Evolutionary conservation across 2,329 filamentous ascomycete genomes (phyloP), one percentile per base, ranked within the genome.

Genomic region (Neoscytalidium dimidiatum): DNA sequence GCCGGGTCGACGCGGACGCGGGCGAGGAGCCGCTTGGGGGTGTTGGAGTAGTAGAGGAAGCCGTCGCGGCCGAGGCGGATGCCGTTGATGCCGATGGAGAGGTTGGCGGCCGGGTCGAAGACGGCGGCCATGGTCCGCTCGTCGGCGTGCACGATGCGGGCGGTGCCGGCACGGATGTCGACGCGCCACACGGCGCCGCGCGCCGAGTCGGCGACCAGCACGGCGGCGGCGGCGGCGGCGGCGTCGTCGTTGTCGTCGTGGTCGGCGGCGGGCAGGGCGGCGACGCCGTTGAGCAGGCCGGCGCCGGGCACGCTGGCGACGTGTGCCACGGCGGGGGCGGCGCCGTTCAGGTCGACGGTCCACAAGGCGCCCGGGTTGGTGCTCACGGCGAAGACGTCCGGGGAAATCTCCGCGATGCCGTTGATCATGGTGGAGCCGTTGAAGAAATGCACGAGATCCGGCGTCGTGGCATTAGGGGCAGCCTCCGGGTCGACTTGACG

Each of bases 381-480:
- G 1, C 41, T 26, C 19, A 23, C 1, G n/a, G 76, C 77, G 62
- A 73, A 78, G 21, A 75, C 66, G 33, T 80, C 73, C 3, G 68
- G 62, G 4, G 66, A 33, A 1, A 74, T 66, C 67, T 80, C 74
- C 8, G 75, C 74, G 28, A 81, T 78, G 1, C 78, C 78, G 3
- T 74, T 65, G 8, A 78, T 56, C 17, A 70, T 69, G 4, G 60
- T 46, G 4, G 67, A 64, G n/a, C 58, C 56, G 28, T 4, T 28
- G 62, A 78, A 75, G 9, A 69, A 66, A 52, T 76, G 70, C 5
- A 77, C 62, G 13, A 76, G 69, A 13, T 71, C 66, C 11, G 71
- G 43, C 3, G 5, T 51, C 8, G 48, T 3, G 2, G n/a, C 1
- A 9, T 6, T 5, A 1, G 67, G 52, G 3, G 67, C 65, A 17